Conservation (phyloP, 257 asterid species). For the Euphrasia confusa region DNA sequence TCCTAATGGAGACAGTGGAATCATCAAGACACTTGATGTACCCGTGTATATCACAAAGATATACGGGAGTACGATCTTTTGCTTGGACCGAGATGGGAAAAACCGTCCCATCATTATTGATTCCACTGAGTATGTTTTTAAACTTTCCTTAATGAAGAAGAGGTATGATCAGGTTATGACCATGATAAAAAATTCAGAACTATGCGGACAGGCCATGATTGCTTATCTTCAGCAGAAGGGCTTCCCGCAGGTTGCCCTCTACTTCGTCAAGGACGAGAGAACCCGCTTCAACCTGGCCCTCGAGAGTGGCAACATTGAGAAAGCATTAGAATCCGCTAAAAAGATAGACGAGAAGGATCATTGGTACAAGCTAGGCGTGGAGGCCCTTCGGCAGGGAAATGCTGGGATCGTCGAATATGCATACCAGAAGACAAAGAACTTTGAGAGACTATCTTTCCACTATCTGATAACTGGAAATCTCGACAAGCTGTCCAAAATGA, state of each 20-base stretch:
- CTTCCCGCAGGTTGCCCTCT: constrained; percentile 90
- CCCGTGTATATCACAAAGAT: constrained; percentile 87
- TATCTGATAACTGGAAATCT: constrained; percentile 76
- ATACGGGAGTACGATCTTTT: constrained; percentile 76
- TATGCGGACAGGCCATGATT: constrained; percentile 98
- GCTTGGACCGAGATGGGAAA: constrained; percentile 94
- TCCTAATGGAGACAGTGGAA: constrained; percentile 95
- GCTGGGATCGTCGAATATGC: constrained; percentile 85
- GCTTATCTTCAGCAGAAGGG: constrained; percentile 97
- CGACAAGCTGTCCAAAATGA: constrained; percentile 74
- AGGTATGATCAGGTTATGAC: constrained; percentile 89
- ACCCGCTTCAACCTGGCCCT: constrained; percentile 85
- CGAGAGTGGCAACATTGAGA: constrained; percentile 87
- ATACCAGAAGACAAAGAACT: constrained; percentile 76
- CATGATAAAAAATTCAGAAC: constrained; percentile 86
- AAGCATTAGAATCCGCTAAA: constrained; percentile 86
- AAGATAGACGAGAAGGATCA: constrained; percentile 78
- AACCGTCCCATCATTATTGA: constrained; percentile 82
- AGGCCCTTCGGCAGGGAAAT: constrained; percentile 95
- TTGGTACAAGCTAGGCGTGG: constrained; percentile 90
- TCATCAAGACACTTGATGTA: constrained; percentile 81
- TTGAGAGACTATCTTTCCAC: constrained; percentile 78
- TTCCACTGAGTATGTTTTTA: constrained; percentile 83
- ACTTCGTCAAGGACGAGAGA: constrained; percentile 90
- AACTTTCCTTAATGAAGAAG: constrained; percentile 65